Evolutionary conservation across 2,329 filamentous ascomycete genomes (phyloP).

Genomic region (Hypoxylon sp.): DNA sequence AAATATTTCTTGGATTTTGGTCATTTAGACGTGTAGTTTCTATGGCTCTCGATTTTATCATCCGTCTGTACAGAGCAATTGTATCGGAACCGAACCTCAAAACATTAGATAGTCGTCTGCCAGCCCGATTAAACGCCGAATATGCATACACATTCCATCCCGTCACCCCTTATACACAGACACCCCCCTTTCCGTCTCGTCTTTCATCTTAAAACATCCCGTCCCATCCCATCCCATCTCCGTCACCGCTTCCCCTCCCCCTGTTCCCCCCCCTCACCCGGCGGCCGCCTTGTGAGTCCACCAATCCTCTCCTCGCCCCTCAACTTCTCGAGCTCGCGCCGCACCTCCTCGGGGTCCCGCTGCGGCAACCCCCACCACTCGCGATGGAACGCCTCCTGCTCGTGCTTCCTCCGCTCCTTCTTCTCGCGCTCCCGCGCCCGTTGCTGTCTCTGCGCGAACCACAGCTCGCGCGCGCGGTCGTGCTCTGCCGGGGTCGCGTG

Average conservation of each 20-base stretch:
- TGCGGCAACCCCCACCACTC: constrained; percentile 76
- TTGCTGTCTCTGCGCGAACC: constrained; percentile 84
- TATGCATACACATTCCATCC: constrained; percentile 24
- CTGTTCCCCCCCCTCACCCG: constrained; percentile 5
- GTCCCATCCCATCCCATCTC: not conserved
- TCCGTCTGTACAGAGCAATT: constrained; percentile 22
- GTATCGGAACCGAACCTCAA: constrained; percentile 24
- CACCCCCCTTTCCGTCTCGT: not conserved
- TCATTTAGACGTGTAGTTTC: constrained; percentile 3
- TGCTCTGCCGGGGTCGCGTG: constrained; percentile 87
- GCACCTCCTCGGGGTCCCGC: constrained; percentile 63
- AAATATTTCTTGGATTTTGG: not conserved
- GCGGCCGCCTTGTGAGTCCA: constrained; percentile 50
- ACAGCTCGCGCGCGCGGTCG: constrained; percentile 90
- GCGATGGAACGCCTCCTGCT: constrained; percentile 73
- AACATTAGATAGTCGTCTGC: constrained; percentile 16
- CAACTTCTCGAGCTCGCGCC: constrained; percentile 65
- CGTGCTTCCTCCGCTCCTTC: constrained; percentile 68
- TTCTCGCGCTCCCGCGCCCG: constrained; percentile 75
- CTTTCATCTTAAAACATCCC: not conserved
- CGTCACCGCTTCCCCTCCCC: constrained; percentile 12
- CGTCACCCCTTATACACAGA: constrained; percentile 14
- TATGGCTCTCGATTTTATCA: constrained; percentile 7
- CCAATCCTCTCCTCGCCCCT: constrained; percentile 65
- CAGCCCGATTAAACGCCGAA: constrained; percentile 30